Evolutionary conservation across 352 stramenopile genomes (phyloP).

Genomic region (Globisporangium radiosum): DNA sequence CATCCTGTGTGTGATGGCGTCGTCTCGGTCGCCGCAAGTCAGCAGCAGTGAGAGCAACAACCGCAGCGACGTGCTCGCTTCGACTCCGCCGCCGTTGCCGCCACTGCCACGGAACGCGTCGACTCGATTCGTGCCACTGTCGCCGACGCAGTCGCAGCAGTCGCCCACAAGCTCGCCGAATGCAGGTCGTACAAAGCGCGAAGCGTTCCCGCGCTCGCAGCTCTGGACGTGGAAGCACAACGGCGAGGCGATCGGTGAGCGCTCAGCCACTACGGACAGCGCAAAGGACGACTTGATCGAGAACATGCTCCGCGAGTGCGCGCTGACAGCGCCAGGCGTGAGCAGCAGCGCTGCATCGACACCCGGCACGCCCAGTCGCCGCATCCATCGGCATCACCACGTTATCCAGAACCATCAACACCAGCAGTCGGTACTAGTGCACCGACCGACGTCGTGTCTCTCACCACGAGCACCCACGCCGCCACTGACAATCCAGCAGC

Average conservation of each 20-base stretch:
- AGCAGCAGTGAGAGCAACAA: not conserved
- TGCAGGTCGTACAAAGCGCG: slow-evolving; percentile 15
- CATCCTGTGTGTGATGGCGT: not conserved
- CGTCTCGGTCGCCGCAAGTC: not conserved
- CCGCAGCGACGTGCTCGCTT: not conserved
- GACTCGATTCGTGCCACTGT: not conserved
- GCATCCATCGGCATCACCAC: slow-evolving; percentile 7
- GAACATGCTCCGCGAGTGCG: slow-evolving; percentile 47
- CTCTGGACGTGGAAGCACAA: slow-evolving; percentile 50
- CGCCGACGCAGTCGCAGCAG: not conserved
- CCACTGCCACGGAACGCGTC: not conserved
- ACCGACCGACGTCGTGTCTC: slow-evolving; percentile 1
- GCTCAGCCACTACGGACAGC: not conserved
- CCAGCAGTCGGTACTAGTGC: slow-evolving; percentile 1
- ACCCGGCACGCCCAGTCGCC: slow-evolving; percentile 6
- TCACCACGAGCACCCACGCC: not conserved
- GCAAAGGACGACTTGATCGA: slow-evolving; percentile 44
- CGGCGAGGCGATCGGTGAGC: not conserved
- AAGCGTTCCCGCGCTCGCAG: slow-evolving; percentile 47
- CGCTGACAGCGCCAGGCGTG: slow-evolving; percentile 14
- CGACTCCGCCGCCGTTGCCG: not conserved
- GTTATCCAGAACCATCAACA: not conserved
- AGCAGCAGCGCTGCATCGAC: slow-evolving; percentile 2
- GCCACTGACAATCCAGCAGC: slow-evolving; percentile 1
- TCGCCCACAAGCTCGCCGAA: slow-evolving; percentile 4